A percentile compares a stretch with the other conserved stretches of the same genome.
These are phyloP conservation scores for Pinus albicaulis DNA, from an alignment of 75 land plant genomes.

Conservation along the genomic window DNA sequence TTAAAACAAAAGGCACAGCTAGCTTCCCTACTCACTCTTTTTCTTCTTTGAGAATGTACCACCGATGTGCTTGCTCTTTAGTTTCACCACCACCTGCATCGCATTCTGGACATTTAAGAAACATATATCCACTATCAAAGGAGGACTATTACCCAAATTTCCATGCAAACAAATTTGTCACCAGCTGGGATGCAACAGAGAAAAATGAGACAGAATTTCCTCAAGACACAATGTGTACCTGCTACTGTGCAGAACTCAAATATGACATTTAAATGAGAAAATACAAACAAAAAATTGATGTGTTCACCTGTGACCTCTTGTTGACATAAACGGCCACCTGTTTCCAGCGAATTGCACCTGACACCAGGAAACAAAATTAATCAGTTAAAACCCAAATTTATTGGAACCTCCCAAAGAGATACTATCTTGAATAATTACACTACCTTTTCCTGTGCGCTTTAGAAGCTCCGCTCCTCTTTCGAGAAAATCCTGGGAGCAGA, in stretches of 20 bases:
- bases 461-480: conserved; percentile 56
- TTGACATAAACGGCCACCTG: conserved; percentile 59
- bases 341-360: conserved; percentile 65
- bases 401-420: neutral
- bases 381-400: neutral
- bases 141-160: neutral
- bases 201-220: neutral
- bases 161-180: neutral
- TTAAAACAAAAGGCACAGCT: neutral
- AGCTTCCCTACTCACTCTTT: conserved; percentile 50
- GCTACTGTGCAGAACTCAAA: neutral
- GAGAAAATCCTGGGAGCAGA: conserved; percentile 28
- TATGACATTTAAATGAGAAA: neutral
- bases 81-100: conserved; percentile 70
- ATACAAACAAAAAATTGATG: neutral
- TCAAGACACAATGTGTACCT: neutral
- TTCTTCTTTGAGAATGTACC: conserved; percentile 82
- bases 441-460: conserved; percentile 56
- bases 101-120: conserved; percentile 6
- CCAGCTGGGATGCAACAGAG: neutral
- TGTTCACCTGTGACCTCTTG: conserved; percentile 69
- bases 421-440: neutral
- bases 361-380: neutral
- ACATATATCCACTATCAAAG: conserved; percentile 6
- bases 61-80: conserved; percentile 77